Conservation (phyloP, 495 filamentous ascomycete species). For the Aspergillus mulundensis region DNA sequence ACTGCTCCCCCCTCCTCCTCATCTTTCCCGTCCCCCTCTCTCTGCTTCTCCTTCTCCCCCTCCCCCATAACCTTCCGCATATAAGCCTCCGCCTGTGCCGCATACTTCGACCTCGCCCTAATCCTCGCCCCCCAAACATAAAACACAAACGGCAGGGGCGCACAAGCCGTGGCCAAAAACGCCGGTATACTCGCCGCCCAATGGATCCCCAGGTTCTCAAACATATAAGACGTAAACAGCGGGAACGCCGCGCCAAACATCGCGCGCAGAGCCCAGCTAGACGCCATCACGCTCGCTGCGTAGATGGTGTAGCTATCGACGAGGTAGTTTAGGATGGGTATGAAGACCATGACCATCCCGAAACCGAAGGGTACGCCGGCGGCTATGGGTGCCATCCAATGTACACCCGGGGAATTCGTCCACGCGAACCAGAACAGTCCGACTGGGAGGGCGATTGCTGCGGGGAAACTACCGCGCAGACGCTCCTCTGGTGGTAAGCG, state of each 20-base stretch:
- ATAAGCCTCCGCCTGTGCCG: background rate
- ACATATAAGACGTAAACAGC: slow-evolving; percentile 78
- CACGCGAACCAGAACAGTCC: slow-evolving; percentile 65
- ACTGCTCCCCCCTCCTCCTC: too few relatives aligned
- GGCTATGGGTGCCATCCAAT: slow-evolving; percentile 62
- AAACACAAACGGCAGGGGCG: slow-evolving; percentile 77
- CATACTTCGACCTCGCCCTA: background rate
- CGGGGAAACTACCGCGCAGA: slow-evolving; percentile 41
- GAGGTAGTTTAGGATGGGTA: slow-evolving; percentile 70
- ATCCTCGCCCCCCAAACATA: slow-evolving; percentile 30
- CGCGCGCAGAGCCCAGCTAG: slow-evolving; percentile 65
- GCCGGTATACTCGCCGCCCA: slow-evolving; percentile 76
- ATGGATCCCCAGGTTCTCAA: slow-evolving; percentile 67
- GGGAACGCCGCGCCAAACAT: slow-evolving; percentile 79
- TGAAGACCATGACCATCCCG: slow-evolving; percentile 68
- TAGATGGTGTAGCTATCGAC: slow-evolving; percentile 78
- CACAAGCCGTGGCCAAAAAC: slow-evolving; percentile 68
- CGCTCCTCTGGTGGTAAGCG: slow-evolving; percentile 40
- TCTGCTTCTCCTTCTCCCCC: too few relatives aligned
- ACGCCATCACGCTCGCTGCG: slow-evolving; percentile 73
- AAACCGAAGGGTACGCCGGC: slow-evolving; percentile 67
- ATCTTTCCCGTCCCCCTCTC: too few relatives aligned
- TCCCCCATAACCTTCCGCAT: background rate
- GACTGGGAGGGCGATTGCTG: slow-evolving; percentile 37
- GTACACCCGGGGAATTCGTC: slow-evolving; percentile 57